Base-by-base conservation (phyloP, 108 stramenopile genomes). In the Cyclotella sp. region DNA sequence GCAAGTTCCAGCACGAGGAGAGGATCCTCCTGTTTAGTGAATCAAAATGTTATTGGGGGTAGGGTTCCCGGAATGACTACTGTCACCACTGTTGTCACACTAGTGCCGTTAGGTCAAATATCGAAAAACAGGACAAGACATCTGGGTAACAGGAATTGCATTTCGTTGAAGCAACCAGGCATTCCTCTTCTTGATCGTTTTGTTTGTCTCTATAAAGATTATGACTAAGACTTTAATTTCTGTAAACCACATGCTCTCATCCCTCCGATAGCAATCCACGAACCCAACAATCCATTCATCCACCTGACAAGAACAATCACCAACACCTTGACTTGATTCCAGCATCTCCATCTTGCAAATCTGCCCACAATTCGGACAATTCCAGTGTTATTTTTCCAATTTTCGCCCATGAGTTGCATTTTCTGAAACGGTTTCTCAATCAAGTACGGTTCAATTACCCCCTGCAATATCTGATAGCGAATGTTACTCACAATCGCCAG, bases 391-490 rank as follows among this genome's bases (percentile, higher is more conserved):
- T 58, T 7, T 40, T 39, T 44, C 46, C 39, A 19, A 6, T 41
- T 14, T 46, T 49, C 52, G 39, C 43, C 21, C 15, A 47, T 22
- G n/a, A 40, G 62, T 28, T 86, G 75, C 13, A 84, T 54, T 26
- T 21, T 67, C 1, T 46, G 46, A 69, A 91, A 88, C 42, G 55
- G 61, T 42, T 57, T 60, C 58, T 91, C 91, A 45, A 92, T 77
- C 11, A 91, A 27, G 22, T 63, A 64, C 9, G 90, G 93, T 64
- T 95, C 91, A 16, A 95, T 59, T 3, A 92, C 40, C 21, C 93
- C 93, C 74, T 92, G 91, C n/a, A 95, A 77, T 15, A 95, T 0
- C 73, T 95, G 93, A 82, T 95, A 95, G 9, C 91, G 82, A 43
- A 91, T 26, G 70, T 95, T 95, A 66, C 87, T 88, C 22, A 92